Base-by-base conservation (phyloP, 106 monocot species). In the Apostasia ramifera region DNA sequence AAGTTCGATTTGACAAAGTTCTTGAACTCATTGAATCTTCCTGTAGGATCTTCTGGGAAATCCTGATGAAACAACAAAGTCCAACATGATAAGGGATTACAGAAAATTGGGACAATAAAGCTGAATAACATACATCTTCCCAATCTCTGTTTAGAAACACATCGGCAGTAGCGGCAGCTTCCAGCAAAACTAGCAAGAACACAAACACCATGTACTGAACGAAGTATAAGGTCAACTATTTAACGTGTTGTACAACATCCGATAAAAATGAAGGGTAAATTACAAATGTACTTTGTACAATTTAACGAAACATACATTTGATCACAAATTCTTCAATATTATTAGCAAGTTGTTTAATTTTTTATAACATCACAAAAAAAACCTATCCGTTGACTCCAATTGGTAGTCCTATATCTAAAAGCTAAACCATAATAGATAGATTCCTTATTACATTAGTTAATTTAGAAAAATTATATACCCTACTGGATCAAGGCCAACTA, bases 1-100 rank as follows among this genome's bases (percentile, higher is more conserved):
- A 81, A 81, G 66, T 91, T 91, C 55, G 75, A 74, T 39, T 56
- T 72, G n/a, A 91, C 79, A 74, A 91, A 91, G 14, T 86, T 71
- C 66, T 80, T 80, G 39, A 91, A 75, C 13, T 83, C 83, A 7
- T 84, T 8, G 45, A 91, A 77, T 70, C 68, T 86, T 46, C 84
- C 91, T 50, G 83, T 90, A n/a, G 70, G 70, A 69, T 86, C 90
- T 5, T 48, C 52, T 38, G 90, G 90, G 15, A 90, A 83, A 74
- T 86, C 90, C 90, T 90, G 71, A 39, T 55, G 56, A 41, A 71
- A 70, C 51, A 73, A 6, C 13, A 2, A 66, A 61, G 41, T 63
- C 9, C 39, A 59, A 74, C 3, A 57, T n/a, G 2, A 12, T 44
- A 3, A 39, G 40, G 1, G n/a, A 10, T 56, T 7, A 72, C 1